Base-by-base conservation (phyloP, 345 rosid genomes). In the Chamaenerion angustifolium region DNA sequence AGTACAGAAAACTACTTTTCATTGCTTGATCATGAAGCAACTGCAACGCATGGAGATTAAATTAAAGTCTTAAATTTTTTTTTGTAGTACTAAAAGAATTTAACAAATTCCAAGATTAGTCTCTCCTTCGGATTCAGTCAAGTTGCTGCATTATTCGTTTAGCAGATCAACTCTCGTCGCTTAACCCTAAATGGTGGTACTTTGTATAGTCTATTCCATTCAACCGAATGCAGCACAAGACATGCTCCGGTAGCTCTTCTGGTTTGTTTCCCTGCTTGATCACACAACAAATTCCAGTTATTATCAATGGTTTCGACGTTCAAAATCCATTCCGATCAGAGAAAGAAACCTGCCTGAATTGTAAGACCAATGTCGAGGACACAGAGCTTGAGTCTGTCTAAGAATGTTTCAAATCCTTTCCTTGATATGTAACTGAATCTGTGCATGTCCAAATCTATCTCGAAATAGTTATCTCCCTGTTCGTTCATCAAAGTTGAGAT, bases 381-480 rank as follows among this genome's bases (percentile, higher is more conserved):
- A 43, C 93, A 82, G 10, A 52, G 61, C 81, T 82, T 82, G 51
- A 88, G 76, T 64, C 85, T 76, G 63, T 80, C 76, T 49, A 82
- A 71, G 67, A 88, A 80, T 52, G 85, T 60, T 73, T 82, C 95
- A 53, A 88, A 76, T 17, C 97, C 97, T 72, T 82, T 88, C 62
- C 95, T 67, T 21, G 97, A 77, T 43, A 89, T 76, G 67, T 80
- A 89, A 72, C 94, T 68, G 60, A 85, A 89, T 67, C 95, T 78
- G 56, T 89, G 97, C 90, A 89, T 83, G 69, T 89, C 97, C 31
- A 89, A 68, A 68, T 89, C 95, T 0, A 89, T 77, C 75, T 85
- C 95, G 0, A 89, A 69, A 79, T 82, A 85, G 54, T 83, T 80
- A 42, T 76, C 95, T 27, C 90, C 97, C 97, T 89, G 74, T 52